These are phyloP conservation scores for Flueggea neowawraea DNA, from an alignment of 441 rosid genomes.

Conservation along the genomic window DNA sequence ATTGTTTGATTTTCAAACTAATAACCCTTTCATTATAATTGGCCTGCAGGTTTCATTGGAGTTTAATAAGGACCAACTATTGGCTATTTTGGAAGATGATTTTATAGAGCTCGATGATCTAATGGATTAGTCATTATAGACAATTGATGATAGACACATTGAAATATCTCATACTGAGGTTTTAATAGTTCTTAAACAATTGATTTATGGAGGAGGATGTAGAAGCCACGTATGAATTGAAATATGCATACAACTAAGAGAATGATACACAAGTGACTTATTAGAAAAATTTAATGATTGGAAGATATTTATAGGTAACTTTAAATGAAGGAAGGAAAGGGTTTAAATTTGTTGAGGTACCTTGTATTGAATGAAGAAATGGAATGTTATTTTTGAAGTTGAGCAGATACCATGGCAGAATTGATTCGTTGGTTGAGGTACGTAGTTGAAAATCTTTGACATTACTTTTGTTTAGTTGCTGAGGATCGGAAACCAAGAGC, in stretches of 20 bases:
- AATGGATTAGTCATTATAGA: constrained; percentile 13
- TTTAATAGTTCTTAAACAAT: constrained; percentile 7
- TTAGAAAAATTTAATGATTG: too few relatives aligned
- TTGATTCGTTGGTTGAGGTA: constrained; percentile 28
- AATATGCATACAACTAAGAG: neutral
- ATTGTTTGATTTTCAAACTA: too few relatives aligned
- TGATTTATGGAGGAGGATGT: constrained; percentile 9
- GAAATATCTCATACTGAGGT: constrained; percentile 6
- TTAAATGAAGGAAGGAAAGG: neutral
- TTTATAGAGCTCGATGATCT: constrained; percentile 51
- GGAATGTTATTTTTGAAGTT: constrained; percentile 14
- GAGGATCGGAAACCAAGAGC: too few relatives aligned
- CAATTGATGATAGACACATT: constrained; percentile 7
- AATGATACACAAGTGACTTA: too few relatives aligned
- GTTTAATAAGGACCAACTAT: constrained; percentile 14
- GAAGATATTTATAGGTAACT: too few relatives aligned
- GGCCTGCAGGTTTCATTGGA: constrained; percentile 30
- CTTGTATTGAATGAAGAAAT: constrained; percentile 15
- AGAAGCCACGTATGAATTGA: constrained; percentile 9
- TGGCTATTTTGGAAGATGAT: constrained; percentile 36
- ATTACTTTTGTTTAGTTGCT: neutral
- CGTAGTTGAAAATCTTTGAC: neutral
- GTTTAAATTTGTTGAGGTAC: constrained; percentile 5
- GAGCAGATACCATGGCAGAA: constrained; percentile 11
- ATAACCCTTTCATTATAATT: neutral